A percentile compares a stretch with the other conserved stretches of the same genome.
These are phyloP conservation scores for Chaetomium sp. DNA, from an alignment of 2,329 filamentous ascomycete species.

Conservation along the genomic window DNA sequence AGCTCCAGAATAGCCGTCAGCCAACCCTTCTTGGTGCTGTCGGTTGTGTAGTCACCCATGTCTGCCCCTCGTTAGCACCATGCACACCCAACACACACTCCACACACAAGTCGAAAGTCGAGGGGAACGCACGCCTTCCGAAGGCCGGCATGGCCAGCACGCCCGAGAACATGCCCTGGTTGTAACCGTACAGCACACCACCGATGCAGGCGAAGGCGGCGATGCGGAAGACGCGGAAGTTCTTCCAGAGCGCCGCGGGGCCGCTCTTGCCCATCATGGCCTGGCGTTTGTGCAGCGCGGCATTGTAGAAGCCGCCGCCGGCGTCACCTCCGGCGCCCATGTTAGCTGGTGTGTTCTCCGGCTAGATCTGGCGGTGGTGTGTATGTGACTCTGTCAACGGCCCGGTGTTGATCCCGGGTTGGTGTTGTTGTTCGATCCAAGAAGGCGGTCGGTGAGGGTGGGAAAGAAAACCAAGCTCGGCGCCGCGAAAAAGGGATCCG, in stretches of 20 bases:
- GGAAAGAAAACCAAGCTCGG: neutral
- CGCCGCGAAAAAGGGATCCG: neutral
- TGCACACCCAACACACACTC: too few species aligned
- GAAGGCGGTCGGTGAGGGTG: neutral
- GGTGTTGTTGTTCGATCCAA: neutral
- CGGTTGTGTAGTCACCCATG: constrained; percentile 58
- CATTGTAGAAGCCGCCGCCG: constrained; percentile 50
- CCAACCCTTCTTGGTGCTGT: constrained; percentile 62
- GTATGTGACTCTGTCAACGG: neutral
- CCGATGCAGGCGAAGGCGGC: constrained; percentile 65
- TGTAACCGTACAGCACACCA: constrained; percentile 68
- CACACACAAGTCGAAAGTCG: neutral
- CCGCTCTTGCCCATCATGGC: constrained; percentile 57
- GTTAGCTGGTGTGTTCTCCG: constrained; percentile 6
- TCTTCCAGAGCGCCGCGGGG: constrained; percentile 57
- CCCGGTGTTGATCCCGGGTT: neutral
- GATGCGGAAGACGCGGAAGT: constrained; percentile 62
- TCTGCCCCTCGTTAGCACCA: constrained; percentile 41
- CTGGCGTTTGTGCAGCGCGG: constrained; percentile 54
- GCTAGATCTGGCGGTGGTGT: neutral
- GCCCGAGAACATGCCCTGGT: constrained; percentile 76
- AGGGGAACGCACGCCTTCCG: constrained; percentile 47
- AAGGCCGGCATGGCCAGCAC: constrained; percentile 62
- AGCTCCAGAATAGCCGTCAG: constrained; percentile 71
- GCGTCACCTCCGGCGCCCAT: constrained; percentile 47